Percentiles rank a stretch among this genome's conserved stretches.
phyloP scores from a whole-genome alignment of 2,329 filamentous ascomycete genomes.

The Aureobasidium sp. region DNA sequence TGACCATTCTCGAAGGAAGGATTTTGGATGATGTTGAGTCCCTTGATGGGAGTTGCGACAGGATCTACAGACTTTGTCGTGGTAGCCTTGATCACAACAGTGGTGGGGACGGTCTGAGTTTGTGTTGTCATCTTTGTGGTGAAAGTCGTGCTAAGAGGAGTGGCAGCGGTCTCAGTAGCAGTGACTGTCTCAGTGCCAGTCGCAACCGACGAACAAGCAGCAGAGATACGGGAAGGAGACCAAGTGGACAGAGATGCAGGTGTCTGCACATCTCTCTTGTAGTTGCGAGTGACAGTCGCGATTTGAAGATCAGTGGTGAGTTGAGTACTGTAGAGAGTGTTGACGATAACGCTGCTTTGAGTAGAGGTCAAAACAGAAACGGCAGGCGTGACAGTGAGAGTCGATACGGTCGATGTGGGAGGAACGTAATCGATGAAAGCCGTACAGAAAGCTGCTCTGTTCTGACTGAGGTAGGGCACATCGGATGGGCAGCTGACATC shows the following conservation, averaged over 20 bases:
- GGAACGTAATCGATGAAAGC: not conserved
- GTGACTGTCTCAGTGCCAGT: not conserved
- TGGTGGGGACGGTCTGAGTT: not conserved
- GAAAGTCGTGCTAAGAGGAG: not conserved
- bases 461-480: not conserved
- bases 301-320: not conserved
- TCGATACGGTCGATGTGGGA: not conserved
- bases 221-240: constrained; percentile 9
- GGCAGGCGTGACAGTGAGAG: not conserved
- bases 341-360: not conserved
- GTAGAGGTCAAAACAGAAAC: not conserved
- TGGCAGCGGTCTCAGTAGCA: not conserved
- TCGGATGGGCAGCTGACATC: not conserved
- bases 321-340: not conserved
- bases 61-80: not conserved
- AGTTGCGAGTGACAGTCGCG: not conserved
- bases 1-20: not conserved
- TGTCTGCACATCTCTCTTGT: not conserved
- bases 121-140: not conserved
- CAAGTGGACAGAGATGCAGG: constrained; percentile 6
- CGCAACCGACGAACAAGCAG: constrained; percentile 12
- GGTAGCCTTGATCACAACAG: not conserved
- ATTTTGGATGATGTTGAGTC: not conserved
- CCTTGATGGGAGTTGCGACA: not conserved
- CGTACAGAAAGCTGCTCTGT: not conserved